Base-by-base conservation (phyloP, 495 filamentous ascomycete genomes). In the Penicillium chermesinum region DNA sequence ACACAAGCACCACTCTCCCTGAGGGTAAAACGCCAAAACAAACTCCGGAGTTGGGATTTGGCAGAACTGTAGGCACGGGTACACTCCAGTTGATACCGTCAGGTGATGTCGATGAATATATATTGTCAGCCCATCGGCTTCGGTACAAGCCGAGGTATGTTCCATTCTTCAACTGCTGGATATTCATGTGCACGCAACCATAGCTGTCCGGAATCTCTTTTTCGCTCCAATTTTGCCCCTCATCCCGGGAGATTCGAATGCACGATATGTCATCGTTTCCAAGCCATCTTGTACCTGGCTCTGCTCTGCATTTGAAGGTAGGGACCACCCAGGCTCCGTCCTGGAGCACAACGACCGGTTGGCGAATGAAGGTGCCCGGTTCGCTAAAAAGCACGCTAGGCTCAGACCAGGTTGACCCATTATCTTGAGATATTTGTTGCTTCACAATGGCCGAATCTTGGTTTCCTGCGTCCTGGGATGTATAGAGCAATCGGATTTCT, bases 371-470 rank as follows among this genome's bases (percentile, higher is more conserved):
- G 0, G 54, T 61, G 1, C 58, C 58, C 7, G 49, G 38, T 12
- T 61, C 54, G 10, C 27, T 16, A 18, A 61, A 61, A 19, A 61
- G 27, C 8, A 61, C 35, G 1, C 38, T 46, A 9, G 58, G 54
- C 12, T 49, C 49, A 2, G 51, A 49, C 58, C 58, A 61, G 16
- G 25, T 55, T 8, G 5, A 15, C 3, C 51, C 54, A 17, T 48
- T 40, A 16, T 61, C 49, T 10, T 13, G 2, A 7, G 58, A 57
- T 2, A 20, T 44, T 7, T 42, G 4, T 19, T 54, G 58, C 32
- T 61, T 61, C 10, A 61, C 58, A 10, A 61, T 42, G 2, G 58
- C 58, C 0, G 58, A 61, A 35, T 61, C 58, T 34, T 61, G 58
- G 14, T 61, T 57, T 9, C 58, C 58, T 1, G 48, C 54, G 15